Evolutionary conservation across 2,329 filamentous ascomycete species (phyloP).

Genomic region (Whalleya microplaca): DNA sequence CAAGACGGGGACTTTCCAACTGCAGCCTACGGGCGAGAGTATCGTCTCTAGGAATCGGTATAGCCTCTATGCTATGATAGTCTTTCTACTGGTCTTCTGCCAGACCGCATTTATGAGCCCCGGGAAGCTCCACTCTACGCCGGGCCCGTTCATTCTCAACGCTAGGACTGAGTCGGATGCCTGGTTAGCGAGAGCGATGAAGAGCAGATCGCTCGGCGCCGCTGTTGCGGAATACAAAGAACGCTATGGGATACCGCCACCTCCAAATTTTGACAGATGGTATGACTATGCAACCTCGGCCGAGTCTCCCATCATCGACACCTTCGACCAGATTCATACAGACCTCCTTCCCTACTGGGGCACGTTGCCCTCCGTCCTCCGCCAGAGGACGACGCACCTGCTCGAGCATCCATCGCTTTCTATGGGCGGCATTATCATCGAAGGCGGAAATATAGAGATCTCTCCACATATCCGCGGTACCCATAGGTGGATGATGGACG

Average conservation of each 20-base stretch:
- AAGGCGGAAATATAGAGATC: conserved; percentile 34
- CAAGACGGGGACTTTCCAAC: conserved; percentile 4
- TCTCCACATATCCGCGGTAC: conserved; percentile 39
- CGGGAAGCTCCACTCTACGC: conserved; percentile 16
- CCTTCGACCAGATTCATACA: conserved; percentile 70
- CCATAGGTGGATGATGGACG: conserved; percentile 44
- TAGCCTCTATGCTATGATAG: conserved; percentile 18
- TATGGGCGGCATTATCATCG: conserved; percentile 40
- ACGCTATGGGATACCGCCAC: conserved; percentile 68
- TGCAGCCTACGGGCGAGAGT: conserved; percentile 13
- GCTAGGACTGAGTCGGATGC: conserved; percentile 50
- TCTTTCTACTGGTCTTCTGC: conserved; percentile 26
- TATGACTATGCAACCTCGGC: conserved; percentile 67
- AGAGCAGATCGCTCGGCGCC: conserved; percentile 56
- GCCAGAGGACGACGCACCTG: conserved; percentile 49
- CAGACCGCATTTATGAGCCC: conserved; percentile 24
- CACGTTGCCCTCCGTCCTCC: conserved; percentile 61
- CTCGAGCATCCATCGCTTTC: conserved; percentile 35
- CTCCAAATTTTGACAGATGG: conserved; percentile 75
- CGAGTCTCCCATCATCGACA: conserved; percentile 67
- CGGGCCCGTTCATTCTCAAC: conserved; percentile 47
- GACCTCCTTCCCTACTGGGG: conserved; percentile 72
- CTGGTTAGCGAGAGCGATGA: conserved; percentile 48
- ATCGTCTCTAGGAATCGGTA: conserved; percentile 24
- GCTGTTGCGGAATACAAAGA: conserved; percentile 68